A percentile compares a stretch with the other conserved stretches of the same genome.
These are phyloP conservation scores for Trametes sp. DNA, from an alignment of 1,284 basidiomycete genomes.

Conservation along the genomic window DNA sequence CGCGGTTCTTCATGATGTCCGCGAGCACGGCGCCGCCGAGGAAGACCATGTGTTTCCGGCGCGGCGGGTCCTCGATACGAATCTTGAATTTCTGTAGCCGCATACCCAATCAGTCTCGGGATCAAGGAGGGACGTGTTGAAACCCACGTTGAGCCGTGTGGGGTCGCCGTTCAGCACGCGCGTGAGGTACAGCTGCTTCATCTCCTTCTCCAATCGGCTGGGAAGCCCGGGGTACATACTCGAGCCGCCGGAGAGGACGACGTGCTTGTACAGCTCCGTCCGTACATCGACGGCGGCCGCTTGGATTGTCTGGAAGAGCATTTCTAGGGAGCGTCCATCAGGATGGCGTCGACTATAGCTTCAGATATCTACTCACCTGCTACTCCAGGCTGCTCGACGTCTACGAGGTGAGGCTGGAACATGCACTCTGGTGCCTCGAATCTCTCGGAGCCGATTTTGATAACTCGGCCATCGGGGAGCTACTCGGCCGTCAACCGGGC, in stretches of 20 bases:
- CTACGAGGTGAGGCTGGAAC: conserved; percentile 99
- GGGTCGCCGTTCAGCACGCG: conserved; percentile 90
- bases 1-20: conserved; percentile 96
- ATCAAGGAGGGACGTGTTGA: background rate
- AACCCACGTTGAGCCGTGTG: conserved; percentile 83
- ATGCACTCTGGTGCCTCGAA: conserved; percentile 99
- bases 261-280: conserved; percentile 95
- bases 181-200: conserved; percentile 98
- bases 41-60: conserved; percentile 99
- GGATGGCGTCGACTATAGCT: background rate
- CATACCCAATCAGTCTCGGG: background rate
- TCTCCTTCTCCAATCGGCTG: conserved; percentile 97
- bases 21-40: conserved; percentile 95
- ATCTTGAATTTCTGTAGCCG: conserved; percentile 95
- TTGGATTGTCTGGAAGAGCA: conserved; percentile 98
- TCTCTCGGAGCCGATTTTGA: conserved; percentile 99
- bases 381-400: conserved; percentile 96
- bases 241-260: conserved; percentile 96
- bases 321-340: conserved; percentile 59
- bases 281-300: conserved; percentile 91
- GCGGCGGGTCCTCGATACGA: conserved; percentile 96
- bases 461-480: conserved; percentile 95
- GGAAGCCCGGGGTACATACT: conserved; percentile 99
- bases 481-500: conserved; percentile 41
- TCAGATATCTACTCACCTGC: conserved; percentile 63